Base-by-base conservation (phyloP, 2,329 filamentous ascomycete species). In the Madurella mycetomatis region DNA sequence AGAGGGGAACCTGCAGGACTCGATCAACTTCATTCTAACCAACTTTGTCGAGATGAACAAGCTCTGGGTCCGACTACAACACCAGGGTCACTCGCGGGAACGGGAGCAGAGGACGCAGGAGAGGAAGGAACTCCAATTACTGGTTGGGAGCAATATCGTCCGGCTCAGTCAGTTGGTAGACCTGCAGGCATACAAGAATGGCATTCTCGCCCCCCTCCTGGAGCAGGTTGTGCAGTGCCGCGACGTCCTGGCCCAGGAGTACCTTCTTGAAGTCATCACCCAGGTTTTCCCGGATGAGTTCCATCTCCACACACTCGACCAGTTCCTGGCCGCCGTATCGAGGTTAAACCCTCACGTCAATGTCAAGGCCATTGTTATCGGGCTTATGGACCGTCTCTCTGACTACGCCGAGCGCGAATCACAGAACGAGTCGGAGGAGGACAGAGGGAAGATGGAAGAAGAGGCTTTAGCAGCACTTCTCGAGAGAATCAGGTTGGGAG, bases 21-120 rank as follows among this genome's bases (percentile, higher is more conserved):
- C 92, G 37, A 96, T 99, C 74, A 96, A 90, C 76, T 99, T 99
- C 69, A 87, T 97, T 52, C 76, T 99, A 67, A 99, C 94, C 57
- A 99, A 99, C 67, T 99, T 99, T 68, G 94, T 99, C 64, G 94
- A 99, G 74, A 99, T 99, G 94, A 99, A 99, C 76, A 99, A 99
- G 80, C 80, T 99, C 34, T 99, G 94, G 94, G 94, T 99, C 59
- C 86, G 94, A 42, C 76, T 97, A 67, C 94, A 99, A 70, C 94
- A 99, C 71, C 94, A 99, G 70, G 94, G 94, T 25, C 94, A 96
- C 69, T 99, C 94, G 40, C 83, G 92, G 65, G 94, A 99, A 72
- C 81, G 94, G 49, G 94, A 99, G 60, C 87, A 95, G 74, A 82
- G 94, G 64, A 96, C 91, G 54, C 91, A 94, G 66, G 94, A 99